Base-by-base conservation (phyloP, 2,329 filamentous ascomycete genomes). In the Thielaviopsis ethacetica region DNA sequence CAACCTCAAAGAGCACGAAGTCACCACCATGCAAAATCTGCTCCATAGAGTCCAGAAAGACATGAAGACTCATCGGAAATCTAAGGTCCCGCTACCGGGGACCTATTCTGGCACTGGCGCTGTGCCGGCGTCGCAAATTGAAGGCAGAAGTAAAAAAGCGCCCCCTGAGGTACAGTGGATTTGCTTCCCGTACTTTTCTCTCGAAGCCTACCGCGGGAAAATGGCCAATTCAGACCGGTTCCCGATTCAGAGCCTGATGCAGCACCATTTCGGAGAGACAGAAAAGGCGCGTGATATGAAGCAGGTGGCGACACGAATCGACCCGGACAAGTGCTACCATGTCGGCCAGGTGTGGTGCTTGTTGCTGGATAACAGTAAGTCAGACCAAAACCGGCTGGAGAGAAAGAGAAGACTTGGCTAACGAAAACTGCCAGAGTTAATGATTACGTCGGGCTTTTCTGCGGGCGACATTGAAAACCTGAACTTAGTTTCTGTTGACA, bases 321-420 rank as follows among this genome's bases (percentile, higher is more conserved):
- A 67, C 0, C 62, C 66, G 10, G 69, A 67, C 1, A 64, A 71
- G 19, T 77, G 74, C 57, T 77, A 75, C 58, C 75, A 78, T 59
- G 71, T 77, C 52, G 67, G 71, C 0, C 76, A 78, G 62, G 59
- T 76, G 10, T 78, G 75, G 76, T 73, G 71, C 61, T 62, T 78
- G 5, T 65, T 76, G 6, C 61, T 78, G 1, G 71, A 72, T 49
- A 71, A 75, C 52, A 69, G 74, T 75, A 65, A 63, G 71, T 60
- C 62, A 52, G 59, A 54, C 56, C 6, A 26, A 26, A 26, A 15
- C 17, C 17, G 38, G 13, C 3, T 17, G 3, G 10, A 41, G 38
- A 17, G 4, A 3, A 6, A 34, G 13, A 44, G 44, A 19, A 3
- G n/a, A 19, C 7, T 10, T 49, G n/a, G n/a, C 44, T 21, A 49